Conservation (phyloP, 495 filamentous ascomycete species). For the Aspergillus steynii region DNA sequence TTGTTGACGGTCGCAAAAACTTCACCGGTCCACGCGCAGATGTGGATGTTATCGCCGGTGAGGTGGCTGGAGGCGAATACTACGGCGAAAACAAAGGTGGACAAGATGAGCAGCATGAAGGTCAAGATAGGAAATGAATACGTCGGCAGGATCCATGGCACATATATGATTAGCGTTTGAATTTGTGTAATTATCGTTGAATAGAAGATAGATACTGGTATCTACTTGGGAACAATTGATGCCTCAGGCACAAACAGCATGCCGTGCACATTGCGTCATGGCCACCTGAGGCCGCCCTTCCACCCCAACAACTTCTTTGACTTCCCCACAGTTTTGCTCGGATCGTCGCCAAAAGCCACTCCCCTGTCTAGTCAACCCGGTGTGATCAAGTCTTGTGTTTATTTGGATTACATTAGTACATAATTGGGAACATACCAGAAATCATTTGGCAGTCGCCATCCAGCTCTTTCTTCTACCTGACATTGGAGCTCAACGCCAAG, state of each 20-base stretch:
- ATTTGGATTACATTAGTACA: not conserved
- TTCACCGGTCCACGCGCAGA: constrained; percentile 63
- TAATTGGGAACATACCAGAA: not conserved
- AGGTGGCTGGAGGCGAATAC: constrained; percentile 15
- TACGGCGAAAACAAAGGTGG: constrained; percentile 5
- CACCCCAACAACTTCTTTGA: constrained; percentile 8
- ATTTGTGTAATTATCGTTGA: not conserved
- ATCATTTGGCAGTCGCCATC: not conserved
- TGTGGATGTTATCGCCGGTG: constrained; percentile 41
- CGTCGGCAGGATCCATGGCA: not conserved
- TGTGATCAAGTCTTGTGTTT: not conserved
- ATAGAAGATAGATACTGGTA: constrained; percentile 1
- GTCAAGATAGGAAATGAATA: not conserved
- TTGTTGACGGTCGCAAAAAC: constrained; percentile 72
- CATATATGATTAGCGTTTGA: not conserved
- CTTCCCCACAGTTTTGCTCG: constrained; percentile 12
- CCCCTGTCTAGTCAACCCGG: not conserved
- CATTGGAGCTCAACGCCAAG: not conserved
- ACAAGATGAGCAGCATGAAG: not conserved
- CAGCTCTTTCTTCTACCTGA: not conserved
- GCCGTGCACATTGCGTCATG: not conserved
- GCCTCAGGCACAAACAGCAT: not conserved
- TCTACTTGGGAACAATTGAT: not conserved
- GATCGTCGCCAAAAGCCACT: constrained; percentile 8
- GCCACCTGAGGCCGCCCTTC: not conserved